Base-by-base conservation (phyloP, 2,329 filamentous ascomycete genomes). In the Alternaria sp. region DNA sequence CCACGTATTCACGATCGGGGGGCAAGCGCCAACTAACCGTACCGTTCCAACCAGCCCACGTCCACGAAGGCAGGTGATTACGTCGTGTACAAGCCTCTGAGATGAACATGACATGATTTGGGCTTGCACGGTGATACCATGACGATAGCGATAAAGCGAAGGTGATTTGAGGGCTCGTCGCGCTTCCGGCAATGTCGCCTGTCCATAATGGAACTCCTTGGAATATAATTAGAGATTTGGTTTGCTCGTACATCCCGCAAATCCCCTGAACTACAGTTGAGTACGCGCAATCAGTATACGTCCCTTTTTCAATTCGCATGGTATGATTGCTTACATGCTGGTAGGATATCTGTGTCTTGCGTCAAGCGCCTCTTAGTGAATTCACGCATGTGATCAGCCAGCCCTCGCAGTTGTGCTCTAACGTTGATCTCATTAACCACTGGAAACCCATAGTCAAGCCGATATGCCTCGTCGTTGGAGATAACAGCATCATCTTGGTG, bases 1-100 rank as follows among this genome's bases (percentile, higher is more conserved):
- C 54, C 28, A 36, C 55, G 20, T 63, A 50, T 28, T 63, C 63
- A 9, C 51, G 32, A 12, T 59, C 45, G 16, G 63, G 63, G 7
- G 63, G 60, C 27, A 58, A 27, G n/a, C 63, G 60, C 63, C 64
- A 66, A 9, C 55, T 54, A 7, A 66, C 58, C 1, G 52, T 58
- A n/a, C 64, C 61, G 3, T 44, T 40, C 61, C 64, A 66, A n/a
- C 64, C 64, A 25, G 64, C 64, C 64, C 45, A 44, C 55, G 57
- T n/a, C 32, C 27, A 22, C 53, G 60, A 30, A 16, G 45, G 28
- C 28, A 49, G 14, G 20, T 49, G 45, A 1, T 12, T 22, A 7
- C 45, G 45, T 22, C 64, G 58, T 9, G 3, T 25, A 34, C 61
- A 59, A 5, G 9, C 6, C 18, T 64, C 61, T 9, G 61, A 51